Base-by-base conservation (phyloP, 768 basidiomycete genomes). In the Boletus sp. region DNA sequence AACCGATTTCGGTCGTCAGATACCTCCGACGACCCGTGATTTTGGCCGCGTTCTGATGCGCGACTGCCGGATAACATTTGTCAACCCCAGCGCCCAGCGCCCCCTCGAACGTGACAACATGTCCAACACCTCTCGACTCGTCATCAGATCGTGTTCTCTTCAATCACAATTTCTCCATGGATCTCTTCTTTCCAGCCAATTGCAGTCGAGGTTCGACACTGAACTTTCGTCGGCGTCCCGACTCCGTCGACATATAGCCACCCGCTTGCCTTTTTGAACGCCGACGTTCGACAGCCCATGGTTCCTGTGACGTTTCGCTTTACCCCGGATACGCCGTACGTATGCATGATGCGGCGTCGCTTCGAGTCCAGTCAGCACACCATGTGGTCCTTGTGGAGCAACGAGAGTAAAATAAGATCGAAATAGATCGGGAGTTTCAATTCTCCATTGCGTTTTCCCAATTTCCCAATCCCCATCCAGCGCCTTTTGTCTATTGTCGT, bases 51-150 rank as follows among this genome's bases (percentile, higher is more conserved):
- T 55, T 37, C 41, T 14, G 5, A 18, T 44, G 39, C 40, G 39
- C 32, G 30, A 53, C 41, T 39, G 36, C 40, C 58, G 54, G 36
- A 14, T 28, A 37, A 35, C 36, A 14, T 36, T 17, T 53, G 49
- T 52, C 55, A 63, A 33, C 20, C 45, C 47, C 35, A 49, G 15
- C 59, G 33, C 41, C 29, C 36, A 24, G 24, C 24, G 24, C 42
- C 57, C 37, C 46, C 37, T 57, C 48, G 64, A 56, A 61, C 54
- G 33, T 18, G 28, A 54, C 29, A 20, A 32, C 52, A 55, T 29
- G 20, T 47, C 53, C n/a, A 41, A 35, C 40, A 8, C 35, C 20
- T 3, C 54, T 61, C 35, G 53, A 28, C 44, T 41, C 29, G 18
- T 35, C 48, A 46, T 46, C 32, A 17, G 33, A 28, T 47, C 33